Percentiles rank a stretch among this genome's conserved stretches.
Conservation (phyloP, 352 stramenopile species). For the Peronospora farinosa region DNA sequence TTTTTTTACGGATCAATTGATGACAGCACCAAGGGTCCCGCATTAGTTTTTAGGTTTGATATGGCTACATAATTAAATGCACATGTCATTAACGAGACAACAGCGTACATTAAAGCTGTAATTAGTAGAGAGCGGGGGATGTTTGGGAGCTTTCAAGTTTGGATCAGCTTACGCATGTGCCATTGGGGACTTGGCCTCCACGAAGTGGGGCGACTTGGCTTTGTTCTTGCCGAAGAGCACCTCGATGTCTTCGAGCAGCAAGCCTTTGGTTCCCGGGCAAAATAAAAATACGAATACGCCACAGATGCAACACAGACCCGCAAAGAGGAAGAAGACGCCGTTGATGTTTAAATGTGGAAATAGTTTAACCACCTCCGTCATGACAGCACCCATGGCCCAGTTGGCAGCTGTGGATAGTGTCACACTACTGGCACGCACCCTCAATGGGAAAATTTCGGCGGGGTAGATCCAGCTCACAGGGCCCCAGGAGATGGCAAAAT, state of each 20-base stretch:
- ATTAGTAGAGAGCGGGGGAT: too few relatives aligned
- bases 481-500: constrained; percentile 10
- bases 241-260: constrained; percentile 47
- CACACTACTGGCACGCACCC: constrained; percentile 3
- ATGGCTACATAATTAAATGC: too few relatives aligned
- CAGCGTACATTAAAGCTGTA: too few relatives aligned
- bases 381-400: constrained; percentile 30
- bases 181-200: constrained; percentile 23
- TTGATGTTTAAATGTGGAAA: constrained; percentile 49
- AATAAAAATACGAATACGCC: constrained; percentile 35
- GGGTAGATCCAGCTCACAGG: constrained; percentile 12
- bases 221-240: constrained; percentile 23
- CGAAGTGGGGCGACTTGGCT: background rate
- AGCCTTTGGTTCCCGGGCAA: constrained; percentile 34
- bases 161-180: background rate
- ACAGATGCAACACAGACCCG: constrained; percentile 29
- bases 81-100: too few relatives aligned
- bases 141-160: background rate
- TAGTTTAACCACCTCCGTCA: constrained; percentile 25
- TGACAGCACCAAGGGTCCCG: too few relatives aligned
- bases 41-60: too few relatives aligned
- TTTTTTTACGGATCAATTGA: too few relatives aligned
- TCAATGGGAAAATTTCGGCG: too few relatives aligned
- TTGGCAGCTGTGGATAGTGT: constrained; percentile 7
- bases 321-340: constrained; percentile 56